Evolutionary conservation across 2,329 filamentous ascomycete species (phyloP).

Genomic region (Arthrobotrys conoides): DNA sequence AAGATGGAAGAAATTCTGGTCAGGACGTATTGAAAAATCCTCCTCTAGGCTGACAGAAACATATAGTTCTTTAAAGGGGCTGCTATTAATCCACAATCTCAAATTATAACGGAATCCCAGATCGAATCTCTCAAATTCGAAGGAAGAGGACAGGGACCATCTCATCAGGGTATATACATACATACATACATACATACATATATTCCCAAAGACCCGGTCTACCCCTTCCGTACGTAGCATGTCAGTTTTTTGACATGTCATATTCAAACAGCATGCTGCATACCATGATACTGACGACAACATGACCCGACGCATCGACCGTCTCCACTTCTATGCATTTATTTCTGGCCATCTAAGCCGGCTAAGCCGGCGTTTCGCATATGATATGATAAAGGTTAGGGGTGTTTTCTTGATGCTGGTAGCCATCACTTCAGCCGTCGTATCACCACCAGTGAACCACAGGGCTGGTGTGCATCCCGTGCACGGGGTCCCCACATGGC

Average conservation of each 20-base stretch:
- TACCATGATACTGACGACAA: constrained; percentile 35
- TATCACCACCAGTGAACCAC: constrained; percentile 27
- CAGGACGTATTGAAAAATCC: background rate
- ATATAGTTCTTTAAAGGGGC: constrained; percentile 12
- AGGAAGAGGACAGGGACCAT: constrained; percentile 9
- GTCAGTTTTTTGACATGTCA: constrained; percentile 25
- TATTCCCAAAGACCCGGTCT: background rate
- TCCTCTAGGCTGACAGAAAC: background rate
- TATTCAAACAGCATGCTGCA: constrained; percentile 12
- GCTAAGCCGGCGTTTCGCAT: constrained; percentile 18
- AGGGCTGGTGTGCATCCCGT: constrained; percentile 47
- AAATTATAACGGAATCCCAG: constrained; percentile 8
- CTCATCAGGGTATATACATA: constrained; percentile 25
- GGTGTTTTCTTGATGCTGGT: constrained; percentile 3
- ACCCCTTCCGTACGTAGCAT: background rate
- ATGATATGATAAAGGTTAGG: constrained; percentile 27
- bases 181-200: too few relatives aligned
- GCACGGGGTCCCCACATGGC: constrained; percentile 46
- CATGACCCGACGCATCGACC: constrained; percentile 24
- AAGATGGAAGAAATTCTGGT: constrained; percentile 5
- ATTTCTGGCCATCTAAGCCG: constrained; percentile 17
- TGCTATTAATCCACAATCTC: background rate
- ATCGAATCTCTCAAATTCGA: constrained; percentile 2
- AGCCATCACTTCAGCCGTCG: constrained; percentile 50
- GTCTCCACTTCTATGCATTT: constrained; percentile 37